Conservation (phyloP, 2,329 filamentous ascomycete genomes). For the Penicillium sp. region DNA sequence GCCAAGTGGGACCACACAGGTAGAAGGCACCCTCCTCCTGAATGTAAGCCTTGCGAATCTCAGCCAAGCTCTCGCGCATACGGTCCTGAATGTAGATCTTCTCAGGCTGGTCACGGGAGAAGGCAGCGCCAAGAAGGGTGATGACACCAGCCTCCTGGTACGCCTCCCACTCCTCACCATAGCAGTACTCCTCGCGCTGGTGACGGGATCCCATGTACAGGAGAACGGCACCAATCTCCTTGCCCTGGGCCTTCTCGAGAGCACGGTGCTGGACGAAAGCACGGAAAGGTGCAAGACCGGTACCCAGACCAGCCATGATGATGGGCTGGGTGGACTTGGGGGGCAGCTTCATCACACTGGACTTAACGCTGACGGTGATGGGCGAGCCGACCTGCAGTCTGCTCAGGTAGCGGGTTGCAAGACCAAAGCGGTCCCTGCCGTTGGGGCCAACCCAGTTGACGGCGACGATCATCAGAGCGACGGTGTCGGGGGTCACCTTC, state of each 20-base stretch:
- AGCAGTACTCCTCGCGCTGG: constrained; percentile 97
- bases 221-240: constrained; percentile 88
- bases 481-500: constrained; percentile 84
- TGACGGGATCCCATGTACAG: constrained; percentile 96
- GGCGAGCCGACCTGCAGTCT: constrained; percentile 70
- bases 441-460: constrained; percentile 90
- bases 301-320: constrained; percentile 99
- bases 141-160: constrained; percentile 95
- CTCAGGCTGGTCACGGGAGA: constrained; percentile 93
- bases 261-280: constrained; percentile 98
- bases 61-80: constrained; percentile 82
- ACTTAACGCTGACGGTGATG: constrained; percentile 92
- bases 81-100: constrained; percentile 99
- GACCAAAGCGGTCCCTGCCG: constrained; percentile 86
- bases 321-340: constrained; percentile 81
- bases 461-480: constrained; percentile 94
- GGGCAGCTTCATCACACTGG: constrained; percentile 98
- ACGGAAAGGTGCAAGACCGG: constrained; percentile 96
- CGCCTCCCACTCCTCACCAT: constrained; percentile 98
- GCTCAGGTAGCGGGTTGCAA: constrained; percentile 88
- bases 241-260: constrained; percentile 95
- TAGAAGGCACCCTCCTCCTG: constrained; percentile 90
- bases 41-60: constrained; percentile 85
- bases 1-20: constrained; percentile 97
- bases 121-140: constrained; percentile 87